Base-by-base conservation (phyloP, 176 grass and related monocot genomes). In the Musa troglodytarum region DNA sequence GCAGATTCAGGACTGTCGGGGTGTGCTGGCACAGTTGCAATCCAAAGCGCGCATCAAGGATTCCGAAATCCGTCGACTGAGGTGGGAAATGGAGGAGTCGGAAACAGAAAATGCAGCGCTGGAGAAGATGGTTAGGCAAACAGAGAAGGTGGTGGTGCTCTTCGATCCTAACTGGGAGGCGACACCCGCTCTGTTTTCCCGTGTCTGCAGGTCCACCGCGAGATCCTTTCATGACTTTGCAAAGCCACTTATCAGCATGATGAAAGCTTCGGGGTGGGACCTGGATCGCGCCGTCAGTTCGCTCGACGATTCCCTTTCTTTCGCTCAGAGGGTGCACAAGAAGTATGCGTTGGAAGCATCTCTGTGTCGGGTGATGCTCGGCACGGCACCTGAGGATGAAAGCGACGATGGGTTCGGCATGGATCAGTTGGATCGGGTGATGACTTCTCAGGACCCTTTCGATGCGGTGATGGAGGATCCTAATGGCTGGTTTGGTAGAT, bases 341-440 rank as follows among this genome's bases (percentile, higher is more conserved):
- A 96, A 92, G 72, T 90, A 88, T 53, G 78, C 81, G 12, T 75
- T 97, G 10, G 90, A 90, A 57, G 81, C 93, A 0, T 93, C 93
- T 81, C 78, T 97, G 73, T 79, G 79, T 81, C 61, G 69, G 10
- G 52, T 84, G n/a, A 90, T 97, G 93, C 73, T 93, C 1, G 77
- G 58, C 65, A 57, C 61, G 17, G 75, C 69, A 50, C 81, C 21
- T 52, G 49, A 71, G 2, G 72, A 85, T 3, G 65, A 68, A 68
- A 49, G 65, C 3, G 3, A 34, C 4, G 3, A 34, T 34, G 68
- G 63, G 72, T 75, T 85, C 53, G 68, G 72, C 11, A 76, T 78
- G 68, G 82, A 90, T 74, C 58, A 58, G 20, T 92, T 90, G 3
- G 80, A 93, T 57, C 19, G 21, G 68, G 17, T 89, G 26, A 88